Conservation (phyloP, 495 filamentous ascomycete species). For the Aspergillus diversus region DNA sequence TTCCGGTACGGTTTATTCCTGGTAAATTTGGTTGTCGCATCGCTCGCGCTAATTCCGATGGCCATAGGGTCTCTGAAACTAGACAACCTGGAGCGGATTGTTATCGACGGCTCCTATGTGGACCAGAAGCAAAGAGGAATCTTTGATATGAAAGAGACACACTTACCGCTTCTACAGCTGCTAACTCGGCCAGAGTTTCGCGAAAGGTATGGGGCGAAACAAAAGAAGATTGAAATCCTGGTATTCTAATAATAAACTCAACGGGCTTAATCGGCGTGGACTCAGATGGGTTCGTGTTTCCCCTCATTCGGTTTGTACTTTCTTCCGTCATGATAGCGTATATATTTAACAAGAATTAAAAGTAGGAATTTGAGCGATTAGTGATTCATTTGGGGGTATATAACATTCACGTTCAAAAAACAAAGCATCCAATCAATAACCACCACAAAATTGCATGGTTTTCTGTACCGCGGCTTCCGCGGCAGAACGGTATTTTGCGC, state of each 20-base stretch:
- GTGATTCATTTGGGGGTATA: not conserved
- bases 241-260: constrained; percentile 37
- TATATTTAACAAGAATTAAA: not conserved
- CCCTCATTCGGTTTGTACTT: not conserved
- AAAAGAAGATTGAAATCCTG: constrained; percentile 44
- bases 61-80: constrained; percentile 66
- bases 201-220: constrained; percentile 59
- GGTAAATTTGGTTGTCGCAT: not conserved
- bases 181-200: constrained; percentile 70
- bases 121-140: constrained; percentile 91
- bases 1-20: constrained; percentile 56
- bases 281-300: constrained; percentile 8
- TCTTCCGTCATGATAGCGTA: not conserved
- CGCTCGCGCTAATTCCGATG: constrained; percentile 2
- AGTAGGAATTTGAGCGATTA: too few species aligned
- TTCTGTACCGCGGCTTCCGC: constrained; percentile 17
- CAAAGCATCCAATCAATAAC: not conserved
- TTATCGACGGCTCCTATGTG: constrained; percentile 87
- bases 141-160: constrained; percentile 90
- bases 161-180: constrained; percentile 71
- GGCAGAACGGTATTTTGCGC: constrained; percentile 22
- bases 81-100: constrained; percentile 71
- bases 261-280: constrained; percentile 22
- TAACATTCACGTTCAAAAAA: not conserved
- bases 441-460: constrained; percentile 5